These are phyloP conservation scores for Crithidia bombi DNA, from an alignment of 208 protist species.

Conservation along the genomic window DNA sequence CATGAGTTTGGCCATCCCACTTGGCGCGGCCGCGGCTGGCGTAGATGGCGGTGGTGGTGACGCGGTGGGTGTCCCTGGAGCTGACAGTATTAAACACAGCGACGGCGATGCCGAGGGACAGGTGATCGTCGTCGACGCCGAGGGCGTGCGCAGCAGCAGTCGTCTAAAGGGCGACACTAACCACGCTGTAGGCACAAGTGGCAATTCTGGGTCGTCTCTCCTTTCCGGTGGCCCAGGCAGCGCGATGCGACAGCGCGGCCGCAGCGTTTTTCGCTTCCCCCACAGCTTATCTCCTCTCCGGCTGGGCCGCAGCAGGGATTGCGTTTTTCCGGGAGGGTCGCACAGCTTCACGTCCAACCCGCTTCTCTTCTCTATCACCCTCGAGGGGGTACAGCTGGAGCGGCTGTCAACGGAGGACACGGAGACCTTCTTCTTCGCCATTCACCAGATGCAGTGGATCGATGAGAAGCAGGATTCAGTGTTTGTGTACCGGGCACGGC, in stretches of 20 bases:
- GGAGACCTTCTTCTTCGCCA: slow-evolving; percentile 42
- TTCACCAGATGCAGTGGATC: slow-evolving; percentile 72
- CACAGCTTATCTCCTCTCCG: not conserved
- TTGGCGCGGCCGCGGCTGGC: slow-evolving; percentile 8
- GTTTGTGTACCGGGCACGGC: slow-evolving; percentile 61
- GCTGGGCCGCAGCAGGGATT: not conserved
- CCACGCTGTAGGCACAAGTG: not conserved
- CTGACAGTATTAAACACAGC: not conserved
- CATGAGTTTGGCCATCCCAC: not conserved
- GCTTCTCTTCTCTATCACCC: slow-evolving; percentile 44
- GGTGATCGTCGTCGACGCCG: slow-evolving; percentile 3
- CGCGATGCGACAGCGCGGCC: not conserved
- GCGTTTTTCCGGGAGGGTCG: not conserved
- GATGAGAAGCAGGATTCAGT: slow-evolving; percentile 49
- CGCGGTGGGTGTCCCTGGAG: not conserved
- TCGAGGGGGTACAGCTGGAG: slow-evolving; percentile 60
- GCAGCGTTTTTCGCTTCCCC: not conserved
- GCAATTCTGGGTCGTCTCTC: not conserved
- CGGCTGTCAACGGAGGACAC: slow-evolving; percentile 59
- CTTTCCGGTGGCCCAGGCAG: not conserved
- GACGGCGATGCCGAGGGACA: not conserved
- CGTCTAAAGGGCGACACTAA: not conserved
- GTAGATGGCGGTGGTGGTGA: slow-evolving; percentile 6
- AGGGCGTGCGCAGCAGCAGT: not conserved
- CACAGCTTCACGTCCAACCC: not conserved